Percentiles rank a stretch among this genome's conserved stretches.
phyloP scores from a whole-genome alignment of 306 rosid species.

The Medicago ruthenica region DNA sequence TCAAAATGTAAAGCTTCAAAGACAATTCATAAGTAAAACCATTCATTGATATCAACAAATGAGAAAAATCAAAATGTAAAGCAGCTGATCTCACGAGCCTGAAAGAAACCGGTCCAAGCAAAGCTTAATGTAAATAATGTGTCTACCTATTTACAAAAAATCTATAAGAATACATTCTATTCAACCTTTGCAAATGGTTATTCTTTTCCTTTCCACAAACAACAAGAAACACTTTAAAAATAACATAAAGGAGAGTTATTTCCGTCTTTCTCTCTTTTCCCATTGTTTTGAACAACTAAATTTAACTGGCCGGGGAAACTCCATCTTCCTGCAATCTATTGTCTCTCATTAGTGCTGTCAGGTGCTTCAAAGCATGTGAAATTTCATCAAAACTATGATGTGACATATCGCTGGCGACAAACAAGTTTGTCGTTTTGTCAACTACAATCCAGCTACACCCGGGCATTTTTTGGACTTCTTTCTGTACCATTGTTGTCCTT shows the following conservation, averaged over 20 bases:
- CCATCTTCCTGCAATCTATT: conserved; percentile 41
- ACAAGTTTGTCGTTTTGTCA: conserved; percentile 59
- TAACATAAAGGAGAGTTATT: not conserved
- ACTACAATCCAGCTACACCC: conserved; percentile 79
- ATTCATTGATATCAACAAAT: not conserved
- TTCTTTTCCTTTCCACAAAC: conserved; percentile 4
- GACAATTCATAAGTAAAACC: not conserved
- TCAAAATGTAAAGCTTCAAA: not conserved
- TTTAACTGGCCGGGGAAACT: conserved; percentile 31
- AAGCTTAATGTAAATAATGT: conserved; percentile 8
- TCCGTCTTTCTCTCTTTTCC: not conserved
- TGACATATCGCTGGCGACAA: conserved; percentile 62
- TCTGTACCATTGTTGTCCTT: conserved; percentile 70
- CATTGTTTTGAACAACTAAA: conserved; percentile 32
- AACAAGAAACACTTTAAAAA: conserved; percentile 17
- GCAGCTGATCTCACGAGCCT: not conserved
- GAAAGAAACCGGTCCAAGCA: not conserved
- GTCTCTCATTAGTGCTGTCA: conserved; percentile 59
- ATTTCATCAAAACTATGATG: conserved; percentile 59
- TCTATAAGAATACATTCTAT: not conserved
- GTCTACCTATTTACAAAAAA: conserved; percentile 13
- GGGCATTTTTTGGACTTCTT: conserved; percentile 68
- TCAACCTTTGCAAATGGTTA: conserved; percentile 21
- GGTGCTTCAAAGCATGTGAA: conserved; percentile 50
- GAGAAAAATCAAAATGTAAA: not conserved